Evolutionary conservation across 2,329 filamentous ascomycete genomes (phyloP), one percentile per base, ranked within the genome.

Genomic region (Chrysoporthe puriensis): DNA sequence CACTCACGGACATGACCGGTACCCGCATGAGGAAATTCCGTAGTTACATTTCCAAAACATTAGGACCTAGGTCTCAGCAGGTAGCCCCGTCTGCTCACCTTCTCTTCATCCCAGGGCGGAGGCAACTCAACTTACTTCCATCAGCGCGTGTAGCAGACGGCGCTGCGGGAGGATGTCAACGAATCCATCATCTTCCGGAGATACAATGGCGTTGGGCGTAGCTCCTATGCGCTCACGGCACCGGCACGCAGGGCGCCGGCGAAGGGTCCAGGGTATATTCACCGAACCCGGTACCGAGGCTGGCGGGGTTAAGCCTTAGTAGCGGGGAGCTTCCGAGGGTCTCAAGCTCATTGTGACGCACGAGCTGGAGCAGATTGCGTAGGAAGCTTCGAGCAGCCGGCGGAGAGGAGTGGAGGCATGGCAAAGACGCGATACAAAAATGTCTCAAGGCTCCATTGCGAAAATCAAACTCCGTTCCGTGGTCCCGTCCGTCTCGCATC

Each of bases 301-400:
- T 61, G 59, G 59, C 59, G 59, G 59, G 59, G 59, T 61, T 46
- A 14, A 44, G 58, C 14, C 21, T 36, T n/a, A 21, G n/a, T 16
- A 26, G 57, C 13, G 57, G 8, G n/a, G n/a, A 5, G 43, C 42
- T 61, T 46, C 42, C 26, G 58, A 26, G 26, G 4, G 21, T 32
- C 14, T 16, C 3, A 21, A 61, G 58, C 42, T 11, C 40, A 16
- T 11, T 46, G 54, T 40, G 54, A 36, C 34, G 54, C 54, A 57
- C n/a, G 32, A 40, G 48, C 4, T 11, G 11, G 48, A 9, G 8
- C 6, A 9, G 46, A 9, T 13, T 32, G 50, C 14, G 21, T 26
- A 16, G 54, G 54, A 40, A 40, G n/a, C 36, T 7, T 40, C 32
- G 32, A 59, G 26, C 42, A 36, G 46, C 34, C 42, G 58, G 58